Evolutionary conservation across 1,284 basidiomycete species (phyloP).

Genomic region (Ceratobasidium sp.): DNA sequence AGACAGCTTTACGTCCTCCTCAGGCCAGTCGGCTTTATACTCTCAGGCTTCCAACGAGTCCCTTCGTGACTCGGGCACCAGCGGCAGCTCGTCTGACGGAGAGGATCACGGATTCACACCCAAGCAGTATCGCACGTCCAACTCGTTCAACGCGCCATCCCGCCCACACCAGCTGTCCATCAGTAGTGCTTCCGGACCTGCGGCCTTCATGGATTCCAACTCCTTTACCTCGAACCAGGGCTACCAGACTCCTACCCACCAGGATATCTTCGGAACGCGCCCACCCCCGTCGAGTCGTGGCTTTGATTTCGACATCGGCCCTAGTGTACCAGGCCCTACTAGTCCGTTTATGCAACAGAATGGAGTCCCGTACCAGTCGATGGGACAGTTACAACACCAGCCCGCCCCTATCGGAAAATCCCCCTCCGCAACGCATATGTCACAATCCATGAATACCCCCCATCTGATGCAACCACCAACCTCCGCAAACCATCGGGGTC

Average conservation of each 20-base stretch:
- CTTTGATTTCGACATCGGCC: conserved; percentile 40
- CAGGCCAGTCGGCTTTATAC: conserved; percentile 19
- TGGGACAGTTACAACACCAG: conserved; percentile 10
- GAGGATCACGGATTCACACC: conserved; percentile 41
- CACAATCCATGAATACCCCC: conserved; percentile 18
- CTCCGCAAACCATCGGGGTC: conserved; percentile 24
- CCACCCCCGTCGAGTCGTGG: conserved; percentile 14
- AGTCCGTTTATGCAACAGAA: conserved; percentile 28
- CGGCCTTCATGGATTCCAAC: conserved; percentile 21
- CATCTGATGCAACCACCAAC: conserved; percentile 24
- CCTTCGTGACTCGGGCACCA: conserved; percentile 31
- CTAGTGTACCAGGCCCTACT: conserved; percentile 36
- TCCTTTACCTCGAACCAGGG: conserved; percentile 32
- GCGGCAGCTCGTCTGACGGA: conserved; percentile 31
- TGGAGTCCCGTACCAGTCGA: conserved; percentile 20
- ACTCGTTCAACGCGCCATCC: conserved; percentile 28
- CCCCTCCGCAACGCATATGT: conserved; percentile 49
- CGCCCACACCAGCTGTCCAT: conserved; percentile 42
- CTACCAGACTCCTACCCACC: conserved; percentile 41
- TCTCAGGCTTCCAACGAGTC: conserved; percentile 41
- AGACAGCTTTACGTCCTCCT: conserved; percentile 23
- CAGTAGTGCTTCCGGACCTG: conserved; percentile 23
- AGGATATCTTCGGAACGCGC: conserved; percentile 43
- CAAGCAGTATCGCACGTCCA: conserved; percentile 40
- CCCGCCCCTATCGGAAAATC: conserved; percentile 26